Conservation (phyloP, 352 stramenopile genomes). For the Phytopythium mirpurense region DNA sequence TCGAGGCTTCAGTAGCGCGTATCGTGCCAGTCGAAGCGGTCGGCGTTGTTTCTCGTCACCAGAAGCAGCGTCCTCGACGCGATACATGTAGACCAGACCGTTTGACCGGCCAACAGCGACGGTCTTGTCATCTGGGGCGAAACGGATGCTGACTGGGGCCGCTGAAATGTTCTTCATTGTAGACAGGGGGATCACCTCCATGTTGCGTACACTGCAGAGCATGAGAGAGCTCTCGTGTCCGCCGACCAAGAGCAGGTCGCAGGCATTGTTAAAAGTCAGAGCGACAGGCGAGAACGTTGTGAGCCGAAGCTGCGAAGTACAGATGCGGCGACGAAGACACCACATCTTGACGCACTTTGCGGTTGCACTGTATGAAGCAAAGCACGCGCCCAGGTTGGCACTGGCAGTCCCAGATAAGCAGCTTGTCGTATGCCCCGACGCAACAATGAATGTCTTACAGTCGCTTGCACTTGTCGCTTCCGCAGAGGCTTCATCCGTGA, state of each 20-base stretch:
- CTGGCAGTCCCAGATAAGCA: conserved; percentile 17
- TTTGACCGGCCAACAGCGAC: conserved; percentile 55
- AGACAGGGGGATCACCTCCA: conserved; percentile 21
- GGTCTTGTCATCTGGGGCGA: conserved; percentile 33
- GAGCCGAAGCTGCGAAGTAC: conserved; percentile 4
- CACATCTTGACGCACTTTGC: conserved; percentile 46
- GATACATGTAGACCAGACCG: conserved; percentile 71
- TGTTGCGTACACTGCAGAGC: conserved; percentile 21
- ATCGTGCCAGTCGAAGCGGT: conserved; percentile 29
- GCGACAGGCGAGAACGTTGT: conserved; percentile 15
- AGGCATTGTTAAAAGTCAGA: conserved; percentile 37
- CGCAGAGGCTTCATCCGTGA: conserved; percentile 22
- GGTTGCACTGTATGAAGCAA: conserved; percentile 40
- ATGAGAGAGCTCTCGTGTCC: conserved; percentile 54
- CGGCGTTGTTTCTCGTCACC: neutral
- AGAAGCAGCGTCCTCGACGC: conserved; percentile 21
- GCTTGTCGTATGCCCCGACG: conserved; percentile 34
- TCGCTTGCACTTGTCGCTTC: neutral
- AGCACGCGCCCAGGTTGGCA: conserved; percentile 28
- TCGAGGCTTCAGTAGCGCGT: conserved; percentile 50
- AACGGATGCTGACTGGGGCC: conserved; percentile 35
- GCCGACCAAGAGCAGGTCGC: conserved; percentile 48
- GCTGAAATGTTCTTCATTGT: conserved; percentile 66
- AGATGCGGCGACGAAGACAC: conserved; percentile 45
- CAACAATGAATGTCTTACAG: conserved; percentile 27